A percentile compares a stretch with the other conserved stretches of the same genome.
These are phyloP conservation scores for Aurinia saxatilis DNA, from an alignment of 345 rosid species.

Conservation along the genomic window DNA sequence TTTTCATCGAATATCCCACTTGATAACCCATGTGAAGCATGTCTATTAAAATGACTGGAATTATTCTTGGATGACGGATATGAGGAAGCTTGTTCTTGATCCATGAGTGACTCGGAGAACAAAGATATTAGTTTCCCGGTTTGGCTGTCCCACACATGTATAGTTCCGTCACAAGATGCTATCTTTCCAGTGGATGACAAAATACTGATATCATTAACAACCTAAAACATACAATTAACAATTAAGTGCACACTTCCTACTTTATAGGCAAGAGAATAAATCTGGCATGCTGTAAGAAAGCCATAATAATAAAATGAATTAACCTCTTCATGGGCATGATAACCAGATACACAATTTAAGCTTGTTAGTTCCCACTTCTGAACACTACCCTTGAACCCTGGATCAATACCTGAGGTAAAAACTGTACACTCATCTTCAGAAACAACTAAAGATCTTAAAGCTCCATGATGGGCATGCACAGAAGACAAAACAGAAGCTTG, in stretches of 20 bases:
- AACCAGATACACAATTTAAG: constrained; percentile 67
- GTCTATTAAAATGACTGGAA: constrained; percentile 44
- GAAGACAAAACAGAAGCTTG: constrained; percentile 71
- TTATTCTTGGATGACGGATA: constrained; percentile 40
- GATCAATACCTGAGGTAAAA: constrained; percentile 85
- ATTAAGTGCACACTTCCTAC: constrained; percentile 21
- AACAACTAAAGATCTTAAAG: constrained; percentile 73
- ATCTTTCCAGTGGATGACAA: constrained; percentile 68
- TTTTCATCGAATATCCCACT: constrained; percentile 74
- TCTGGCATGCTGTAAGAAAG: not conserved
- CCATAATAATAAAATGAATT: constrained; percentile 25
- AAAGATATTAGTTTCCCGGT: constrained; percentile 68
- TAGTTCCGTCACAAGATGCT: constrained; percentile 93
- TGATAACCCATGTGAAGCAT: constrained; percentile 52
- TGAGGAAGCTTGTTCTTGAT: constrained; percentile 40
- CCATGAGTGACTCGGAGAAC: constrained; percentile 58
- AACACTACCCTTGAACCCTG: constrained; percentile 88
- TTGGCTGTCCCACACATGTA: constrained; percentile 87
- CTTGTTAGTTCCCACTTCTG: constrained; percentile 89
- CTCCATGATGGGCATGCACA: constrained; percentile 79
- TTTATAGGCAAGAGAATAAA: not conserved
- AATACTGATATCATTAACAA: constrained; percentile 73
- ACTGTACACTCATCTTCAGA: constrained; percentile 74
- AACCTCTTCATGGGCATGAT: constrained; percentile 98
- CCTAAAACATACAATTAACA: constrained; percentile 41